These are phyloP conservation scores for Annulohypoxylon truncatum DNA, from an alignment of 2,329 filamentous ascomycete species.

Conservation along the genomic window DNA sequence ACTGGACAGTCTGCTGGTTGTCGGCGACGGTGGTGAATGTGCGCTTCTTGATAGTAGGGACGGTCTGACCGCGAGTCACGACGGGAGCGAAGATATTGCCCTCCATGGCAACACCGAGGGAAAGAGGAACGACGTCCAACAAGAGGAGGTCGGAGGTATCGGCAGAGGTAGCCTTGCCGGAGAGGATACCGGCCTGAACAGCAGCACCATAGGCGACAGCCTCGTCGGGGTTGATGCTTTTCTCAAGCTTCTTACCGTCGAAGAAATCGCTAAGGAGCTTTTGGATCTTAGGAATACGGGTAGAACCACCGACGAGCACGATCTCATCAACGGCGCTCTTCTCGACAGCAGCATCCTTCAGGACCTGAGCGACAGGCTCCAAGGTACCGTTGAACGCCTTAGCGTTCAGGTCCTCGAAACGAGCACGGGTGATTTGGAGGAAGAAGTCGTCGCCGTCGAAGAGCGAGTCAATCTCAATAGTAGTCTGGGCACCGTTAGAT, in stretches of 20 bases:
- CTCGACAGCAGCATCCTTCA: slow-evolving; percentile 89
- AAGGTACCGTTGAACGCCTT: slow-evolving; percentile 94
- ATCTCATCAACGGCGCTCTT: slow-evolving; percentile 98
- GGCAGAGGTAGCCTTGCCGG: slow-evolving; percentile 95
- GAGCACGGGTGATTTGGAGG: slow-evolving; percentile 95
- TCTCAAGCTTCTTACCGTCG: slow-evolving; percentile 99
- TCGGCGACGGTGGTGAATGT: slow-evolving; percentile 88
- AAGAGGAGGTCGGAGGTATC: slow-evolving; percentile 95
- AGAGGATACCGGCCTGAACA: slow-evolving; percentile 98
- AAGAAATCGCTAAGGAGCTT: slow-evolving; percentile 99
- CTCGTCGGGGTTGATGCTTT: slow-evolving; percentile 99
- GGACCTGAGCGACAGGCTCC: slow-evolving; percentile 94
- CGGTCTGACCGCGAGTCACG: slow-evolving; percentile 81
- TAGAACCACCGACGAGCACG: slow-evolving; percentile 97
- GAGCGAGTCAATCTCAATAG: slow-evolving; percentile 98
- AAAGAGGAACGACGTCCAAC: slow-evolving; percentile 95
- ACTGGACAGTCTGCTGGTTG: slow-evolving; percentile 84
- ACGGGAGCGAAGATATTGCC: slow-evolving; percentile 98
- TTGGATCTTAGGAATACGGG: slow-evolving; percentile 98
- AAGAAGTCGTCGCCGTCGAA: slow-evolving; percentile 99
- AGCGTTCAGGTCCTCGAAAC: slow-evolving; percentile 98
- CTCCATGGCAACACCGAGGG: slow-evolving; percentile 99
- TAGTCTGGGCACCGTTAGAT: slow-evolving; percentile 96
- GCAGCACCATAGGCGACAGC: slow-evolving; percentile 98
- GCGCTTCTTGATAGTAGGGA: slow-evolving; percentile 84